Evolutionary conservation across 805 yeast species (phyloP).

Genomic region (Candida anglica): DNA sequence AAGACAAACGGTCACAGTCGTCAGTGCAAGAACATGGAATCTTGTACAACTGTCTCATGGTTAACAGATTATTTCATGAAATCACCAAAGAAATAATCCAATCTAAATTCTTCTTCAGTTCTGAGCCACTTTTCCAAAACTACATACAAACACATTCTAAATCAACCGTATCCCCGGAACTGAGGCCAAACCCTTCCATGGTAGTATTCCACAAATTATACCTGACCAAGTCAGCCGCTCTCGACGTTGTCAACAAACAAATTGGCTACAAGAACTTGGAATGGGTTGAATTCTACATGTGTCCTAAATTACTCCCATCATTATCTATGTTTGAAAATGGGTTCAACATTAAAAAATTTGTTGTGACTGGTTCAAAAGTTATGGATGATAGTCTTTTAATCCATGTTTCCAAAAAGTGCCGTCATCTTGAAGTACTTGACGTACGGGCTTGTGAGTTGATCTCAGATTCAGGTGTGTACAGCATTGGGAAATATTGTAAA

Average conservation of each 20-base stretch:
- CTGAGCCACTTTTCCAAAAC: constrained; percentile 40
- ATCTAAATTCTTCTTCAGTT: constrained; percentile 51
- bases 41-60: constrained; percentile 60
- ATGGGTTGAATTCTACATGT: constrained; percentile 79
- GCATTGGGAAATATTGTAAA: constrained; percentile 59
- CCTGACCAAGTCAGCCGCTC: constrained; percentile 47
- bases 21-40: constrained; percentile 13
- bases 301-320: constrained; percentile 66
- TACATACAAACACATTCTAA: constrained; percentile 19
- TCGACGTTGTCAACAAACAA: constrained; percentile 43
- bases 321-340: constrained; percentile 21
- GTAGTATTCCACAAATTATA: constrained; percentile 66
- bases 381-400: constrained; percentile 59
- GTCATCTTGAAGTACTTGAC: constrained; percentile 62
- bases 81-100: constrained; percentile 54
- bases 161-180: no score
- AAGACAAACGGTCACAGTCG: constrained; percentile 11
- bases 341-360: constrained; percentile 36
- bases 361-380: constrained; percentile 67
- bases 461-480: constrained; percentile 69
- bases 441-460: constrained; percentile 79
- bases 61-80: constrained; percentile 63
- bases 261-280: constrained; percentile 47
- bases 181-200: no score
- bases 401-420: constrained; percentile 50